Evolutionary conservation across 2,329 filamentous ascomycete species (phyloP), one percentile per base, ranked within the genome.

Genomic region (Penicillium sp.): DNA sequence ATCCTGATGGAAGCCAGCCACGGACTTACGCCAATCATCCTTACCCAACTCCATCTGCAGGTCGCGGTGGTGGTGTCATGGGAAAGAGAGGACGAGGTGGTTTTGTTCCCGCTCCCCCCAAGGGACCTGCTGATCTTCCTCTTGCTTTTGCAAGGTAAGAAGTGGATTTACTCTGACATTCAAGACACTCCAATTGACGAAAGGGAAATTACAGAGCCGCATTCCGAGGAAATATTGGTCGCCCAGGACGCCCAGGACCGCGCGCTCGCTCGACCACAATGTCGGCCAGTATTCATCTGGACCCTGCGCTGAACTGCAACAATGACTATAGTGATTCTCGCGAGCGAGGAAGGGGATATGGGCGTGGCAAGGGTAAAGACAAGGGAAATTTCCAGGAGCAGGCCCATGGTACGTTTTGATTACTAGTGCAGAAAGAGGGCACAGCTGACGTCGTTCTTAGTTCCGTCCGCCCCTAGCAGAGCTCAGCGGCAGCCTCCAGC

Each of bases 251-350:
- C 15, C 40, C 31, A 19, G 50, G 29, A 25, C 21, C 17, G 3
- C 50, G n/a, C 21, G 38, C 6, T 37, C 50, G 50, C 8, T 47
- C 41, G 5, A 25, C 17, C 17, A 53, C 50, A 25, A 25, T 47
- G 40, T 27, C 41, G 8, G 17, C 40, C 12, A 15, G 50, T 12
- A 19, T 21, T 33, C 21, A 45, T 25, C 19, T 53, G 23, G 50
- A 53, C 19, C 50, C 50, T n/a, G 50, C 50, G 9, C n/a, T 53
- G 3, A 53, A 47, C 21, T 27, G 41, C 31, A 53, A 53, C 17
- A 53, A 37, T 8, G 31, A 29, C 7, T n/a, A 37, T 17, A 21
- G 17, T 15, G 50, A 47, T 29, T 5, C 31, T 13, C 29, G 12
- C 15, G 50, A 37, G 5, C 29, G 41, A 45, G 50, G 29, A 46